Conservation (phyloP, 2,329 filamentous ascomycete species). For the Metarhizium anisopliae region DNA sequence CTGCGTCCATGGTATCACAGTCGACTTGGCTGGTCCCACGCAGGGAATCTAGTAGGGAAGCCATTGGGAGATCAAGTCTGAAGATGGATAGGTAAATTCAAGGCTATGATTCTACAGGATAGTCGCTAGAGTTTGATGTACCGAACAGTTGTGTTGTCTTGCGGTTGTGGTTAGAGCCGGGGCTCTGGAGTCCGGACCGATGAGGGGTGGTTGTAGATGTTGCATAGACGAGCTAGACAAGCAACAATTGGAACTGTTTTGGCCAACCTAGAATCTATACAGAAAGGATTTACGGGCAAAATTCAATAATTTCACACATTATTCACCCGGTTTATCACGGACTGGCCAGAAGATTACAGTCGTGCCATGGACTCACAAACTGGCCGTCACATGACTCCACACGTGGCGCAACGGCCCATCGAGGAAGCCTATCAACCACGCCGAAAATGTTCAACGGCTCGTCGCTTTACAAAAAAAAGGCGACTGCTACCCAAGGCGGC, state of each 20-base stretch:
- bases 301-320: too few relatives aligned
- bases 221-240: too few relatives aligned
- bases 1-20: slow-evolving; percentile 26
- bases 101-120: too few relatives aligned
- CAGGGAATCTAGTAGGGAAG: slow-evolving; percentile 17
- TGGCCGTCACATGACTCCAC: slow-evolving; percentile 4
- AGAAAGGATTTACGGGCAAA: too few relatives aligned
- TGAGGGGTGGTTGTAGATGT: background rate
- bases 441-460: background rate
- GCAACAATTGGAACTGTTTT: too few relatives aligned
- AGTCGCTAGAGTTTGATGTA: background rate
- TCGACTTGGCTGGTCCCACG: slow-evolving; percentile 21
- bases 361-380: background rate
- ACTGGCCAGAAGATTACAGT: background rate
- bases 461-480: background rate
- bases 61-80: slow-evolving; percentile 9
- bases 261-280: too few relatives aligned
- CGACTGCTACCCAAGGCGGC: background rate
- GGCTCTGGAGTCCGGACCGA: background rate
- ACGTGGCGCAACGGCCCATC: slow-evolving; percentile 1
- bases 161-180: background rate
- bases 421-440: background rate
- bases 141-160: background rate
- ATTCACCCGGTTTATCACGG: too few relatives aligned
- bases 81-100: too few relatives aligned